phyloP scores from a whole-genome alignment of 192 early-diverging fungal species.

The Dispira parvispora region DNA sequence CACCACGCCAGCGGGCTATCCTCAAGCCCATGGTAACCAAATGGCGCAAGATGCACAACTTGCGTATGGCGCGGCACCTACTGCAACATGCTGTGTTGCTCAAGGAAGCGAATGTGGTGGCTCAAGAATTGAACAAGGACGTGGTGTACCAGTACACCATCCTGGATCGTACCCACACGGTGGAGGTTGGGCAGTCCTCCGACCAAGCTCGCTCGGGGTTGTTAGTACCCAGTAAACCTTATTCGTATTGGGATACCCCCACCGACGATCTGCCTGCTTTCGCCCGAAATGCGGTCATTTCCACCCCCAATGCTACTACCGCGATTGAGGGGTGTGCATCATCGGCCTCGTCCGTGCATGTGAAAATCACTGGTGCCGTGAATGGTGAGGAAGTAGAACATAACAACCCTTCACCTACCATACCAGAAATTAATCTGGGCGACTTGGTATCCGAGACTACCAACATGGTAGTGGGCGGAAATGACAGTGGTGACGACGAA shows the following conservation, averaged over 20 bases:
- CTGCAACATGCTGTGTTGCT: conserved; percentile 49
- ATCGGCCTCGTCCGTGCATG: background rate
- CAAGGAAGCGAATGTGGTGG: conserved; percentile 84
- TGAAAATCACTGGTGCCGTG: background rate
- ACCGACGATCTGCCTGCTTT: background rate
- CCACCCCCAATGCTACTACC: too few species aligned
- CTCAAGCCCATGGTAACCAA: conserved; percentile 14
- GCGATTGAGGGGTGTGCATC: too few species aligned
- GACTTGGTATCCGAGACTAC: background rate
- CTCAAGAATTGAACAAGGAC: conserved; percentile 63
- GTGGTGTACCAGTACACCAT: conserved; percentile 74
- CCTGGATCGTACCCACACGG: conserved; percentile 28
- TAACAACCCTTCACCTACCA: background rate
- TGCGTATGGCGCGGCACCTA: conserved; percentile 46
- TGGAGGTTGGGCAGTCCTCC: background rate
- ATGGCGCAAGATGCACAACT: conserved; percentile 31
- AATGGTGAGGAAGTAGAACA: background rate
- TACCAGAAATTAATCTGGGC: too few species aligned
- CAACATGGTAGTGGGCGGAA: background rate
- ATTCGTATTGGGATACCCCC: conserved; percentile 6
- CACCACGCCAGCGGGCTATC: conserved; percentile 12
- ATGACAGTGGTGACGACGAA: background rate
- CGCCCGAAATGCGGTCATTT: background rate
- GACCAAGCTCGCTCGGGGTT: background rate
- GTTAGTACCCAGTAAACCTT: background rate